A percentile compares a stretch with the other conserved stretches of the same genome.
phyloP scores from a whole-genome alignment of 768 basidiomycete species.

The Trichaptum fuscoviolaceum region DNA sequence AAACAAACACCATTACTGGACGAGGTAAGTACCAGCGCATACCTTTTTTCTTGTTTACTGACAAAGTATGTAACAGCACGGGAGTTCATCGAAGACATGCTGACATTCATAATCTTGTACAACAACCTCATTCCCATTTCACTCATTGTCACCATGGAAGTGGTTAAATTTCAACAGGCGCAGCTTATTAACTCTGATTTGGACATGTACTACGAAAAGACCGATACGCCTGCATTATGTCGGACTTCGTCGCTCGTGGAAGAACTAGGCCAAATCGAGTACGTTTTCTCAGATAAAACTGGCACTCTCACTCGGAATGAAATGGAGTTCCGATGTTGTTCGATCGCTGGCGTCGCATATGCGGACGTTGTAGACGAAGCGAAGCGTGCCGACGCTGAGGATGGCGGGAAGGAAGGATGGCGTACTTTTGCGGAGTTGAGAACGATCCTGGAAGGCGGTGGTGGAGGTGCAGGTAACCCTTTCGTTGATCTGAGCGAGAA shows the following conservation, averaged over 20 bases:
- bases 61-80: conserved; percentile 47
- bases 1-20: conserved; percentile 51
- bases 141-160: conserved; percentile 98
- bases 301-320: conserved; percentile 96
- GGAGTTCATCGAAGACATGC: conserved; percentile 86
- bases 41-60: conserved; percentile 3
- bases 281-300: conserved; percentile 92
- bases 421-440: conserved; percentile 75
- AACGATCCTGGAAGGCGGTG: conserved; percentile 40
- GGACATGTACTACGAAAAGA: conserved; percentile 95
- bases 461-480: conserved; percentile 38
- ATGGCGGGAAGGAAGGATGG: conserved; percentile 56
- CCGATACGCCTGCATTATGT: conserved; percentile 95
- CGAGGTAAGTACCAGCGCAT: conserved; percentile 43
- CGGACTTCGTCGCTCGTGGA: conserved; percentile 98
- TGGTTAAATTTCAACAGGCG: conserved; percentile 98
- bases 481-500: conserved; percentile 44
- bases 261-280: conserved; percentile 97
- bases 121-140: conserved; percentile 99
- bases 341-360: conserved; percentile 84
- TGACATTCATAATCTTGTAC: conserved; percentile 98
- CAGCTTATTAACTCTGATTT: conserved; percentile 95
- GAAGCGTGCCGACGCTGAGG: conserved; percentile 60
- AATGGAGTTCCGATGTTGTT: conserved; percentile 94
- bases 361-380: conserved; percentile 88